These are phyloP conservation scores for Glycine soja DNA, from an alignment of 306 rosid species.

Conservation along the genomic window DNA sequence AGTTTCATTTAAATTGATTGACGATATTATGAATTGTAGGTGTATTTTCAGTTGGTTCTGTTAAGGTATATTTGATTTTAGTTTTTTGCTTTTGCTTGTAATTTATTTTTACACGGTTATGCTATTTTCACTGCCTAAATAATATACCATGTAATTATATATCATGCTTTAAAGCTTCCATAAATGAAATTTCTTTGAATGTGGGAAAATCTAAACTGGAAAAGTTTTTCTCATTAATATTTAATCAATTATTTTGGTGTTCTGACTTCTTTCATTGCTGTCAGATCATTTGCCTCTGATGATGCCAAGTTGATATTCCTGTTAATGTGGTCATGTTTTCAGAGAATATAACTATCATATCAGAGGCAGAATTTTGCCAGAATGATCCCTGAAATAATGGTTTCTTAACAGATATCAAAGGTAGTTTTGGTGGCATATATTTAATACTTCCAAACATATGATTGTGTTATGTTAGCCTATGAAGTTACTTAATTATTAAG, in stretches of 20 bases:
- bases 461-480: constrained; percentile 12
- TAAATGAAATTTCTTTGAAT: constrained; percentile 29
- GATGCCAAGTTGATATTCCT: constrained; percentile 43
- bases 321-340: constrained; percentile 27
- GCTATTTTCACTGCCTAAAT: constrained; percentile 19
- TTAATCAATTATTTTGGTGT: constrained; percentile 35
- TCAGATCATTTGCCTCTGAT: constrained; percentile 17
- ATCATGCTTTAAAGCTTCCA: constrained; percentile 43
- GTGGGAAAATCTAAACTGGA: constrained; percentile 28
- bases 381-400: constrained; percentile 26
- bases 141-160: not conserved
- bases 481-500: constrained; percentile 22
- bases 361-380: constrained; percentile 1
- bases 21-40: constrained; percentile 57
- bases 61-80: constrained; percentile 47
- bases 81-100: constrained; percentile 35
- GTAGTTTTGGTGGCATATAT: constrained; percentile 36
- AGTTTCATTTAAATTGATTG: constrained; percentile 52
- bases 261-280: constrained; percentile 25
- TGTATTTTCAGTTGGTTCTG: constrained; percentile 47
- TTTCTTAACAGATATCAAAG: constrained; percentile 29
- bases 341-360: not conserved
- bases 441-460: constrained; percentile 12
- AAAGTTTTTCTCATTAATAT: constrained; percentile 29
- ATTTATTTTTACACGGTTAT: constrained; percentile 26